A percentile compares a stretch with the other conserved stretches of the same genome.
Conservation (phyloP, 2,329 filamentous ascomycete species). For the Cryphonectria japonica region DNA sequence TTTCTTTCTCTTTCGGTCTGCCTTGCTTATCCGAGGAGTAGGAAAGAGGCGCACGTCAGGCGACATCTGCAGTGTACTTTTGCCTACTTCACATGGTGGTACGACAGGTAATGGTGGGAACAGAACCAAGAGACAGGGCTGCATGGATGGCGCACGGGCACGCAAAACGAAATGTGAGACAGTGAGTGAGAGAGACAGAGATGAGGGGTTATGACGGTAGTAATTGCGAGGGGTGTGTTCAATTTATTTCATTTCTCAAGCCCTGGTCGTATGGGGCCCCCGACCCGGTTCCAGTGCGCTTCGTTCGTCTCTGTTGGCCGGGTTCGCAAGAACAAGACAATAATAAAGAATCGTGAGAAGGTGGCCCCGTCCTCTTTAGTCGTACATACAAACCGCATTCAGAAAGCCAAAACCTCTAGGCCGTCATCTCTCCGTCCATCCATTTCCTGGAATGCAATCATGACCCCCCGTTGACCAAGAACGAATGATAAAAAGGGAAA, state of each 20-base stretch:
- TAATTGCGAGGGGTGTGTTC: not conserved
- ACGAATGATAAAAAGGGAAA: not conserved
- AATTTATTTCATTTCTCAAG: not conserved
- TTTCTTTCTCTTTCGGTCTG: not conserved
- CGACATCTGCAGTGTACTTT: not conserved
- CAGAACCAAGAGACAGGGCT: not conserved
- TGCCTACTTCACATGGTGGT: not conserved
- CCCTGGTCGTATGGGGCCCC: not conserved
- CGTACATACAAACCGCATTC: not conserved
- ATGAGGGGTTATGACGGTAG: not conserved
- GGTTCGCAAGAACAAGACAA: not conserved
- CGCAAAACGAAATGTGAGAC: not conserved
- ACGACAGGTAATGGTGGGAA: slow-evolving; percentile 1
- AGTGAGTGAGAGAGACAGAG: not conserved
- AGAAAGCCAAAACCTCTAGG: not conserved
- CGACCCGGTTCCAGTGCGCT: not conserved
- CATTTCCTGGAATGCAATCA: not conserved
- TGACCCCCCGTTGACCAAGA: not conserved
- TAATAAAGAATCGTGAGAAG: not conserved
- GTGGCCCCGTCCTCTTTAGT: not conserved
- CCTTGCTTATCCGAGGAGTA: not conserved
- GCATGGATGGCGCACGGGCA: not conserved
- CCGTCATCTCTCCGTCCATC: not conserved
- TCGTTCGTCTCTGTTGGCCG: not conserved
- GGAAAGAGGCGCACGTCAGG: not conserved